Evolutionary conservation across 257 asterid species (phyloP), one percentile per base, ranked within the genome.

Genomic region (Osmanthus fragrans): DNA sequence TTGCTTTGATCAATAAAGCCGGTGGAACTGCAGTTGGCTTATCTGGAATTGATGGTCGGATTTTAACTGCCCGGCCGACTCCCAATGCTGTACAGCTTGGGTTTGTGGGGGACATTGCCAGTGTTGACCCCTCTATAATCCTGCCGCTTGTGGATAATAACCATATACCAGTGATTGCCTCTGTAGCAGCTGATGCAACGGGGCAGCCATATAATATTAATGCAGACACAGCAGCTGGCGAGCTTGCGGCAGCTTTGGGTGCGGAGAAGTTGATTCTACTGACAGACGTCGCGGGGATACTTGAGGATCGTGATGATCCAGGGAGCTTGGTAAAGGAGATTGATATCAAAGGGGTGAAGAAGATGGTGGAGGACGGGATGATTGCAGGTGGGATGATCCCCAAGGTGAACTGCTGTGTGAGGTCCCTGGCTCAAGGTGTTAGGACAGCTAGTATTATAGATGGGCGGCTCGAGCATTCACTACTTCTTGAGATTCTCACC

Each of bases 361-460:
- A 82, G 86, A 88, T 91, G 97, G 81, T 86, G 54, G 86, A 83
- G 33, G 89, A 86, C 0, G 92, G 96, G 2, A 85, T 83, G 83
- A 84, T 93, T 39, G 92, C 80, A 0, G 94, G 97, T 72, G 97
- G 97, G 81, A 91, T 93, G 97, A 90, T 93, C 58, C 97, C 97
- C 0, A 91, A 93, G 80, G 93, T 93, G 4, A 85, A 85, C 73
- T 91, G 94, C 72, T 91, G 96, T 5, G 86, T 93, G 74, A 88
- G 94, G 85, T 88, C 96, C 37, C 71, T 93, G 10, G 93, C 93
- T 58, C 97, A 91, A 84, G 97, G 97, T 70, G 97, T 93, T 21
- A 76, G 86, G 75, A 93, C 97, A 0, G 86, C 94, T 0, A 91
- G 96, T 82, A 93, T 91, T 60, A 91, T 93, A 3, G 97, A 91